phyloP scores from a whole-genome alignment of 2,329 filamentous ascomycete species.

The Aureobasidium sp. region DNA sequence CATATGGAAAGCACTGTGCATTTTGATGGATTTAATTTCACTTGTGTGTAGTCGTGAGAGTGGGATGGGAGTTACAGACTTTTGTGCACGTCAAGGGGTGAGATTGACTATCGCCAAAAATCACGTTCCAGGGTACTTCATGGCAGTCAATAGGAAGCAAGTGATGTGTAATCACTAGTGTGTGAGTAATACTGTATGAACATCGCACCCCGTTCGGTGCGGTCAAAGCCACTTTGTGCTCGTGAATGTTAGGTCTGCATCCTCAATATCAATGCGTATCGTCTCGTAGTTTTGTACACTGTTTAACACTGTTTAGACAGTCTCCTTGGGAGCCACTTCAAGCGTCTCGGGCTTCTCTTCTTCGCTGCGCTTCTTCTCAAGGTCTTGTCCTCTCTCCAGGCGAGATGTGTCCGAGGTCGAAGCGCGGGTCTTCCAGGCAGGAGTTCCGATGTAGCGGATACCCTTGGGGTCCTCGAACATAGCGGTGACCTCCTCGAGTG shows the following conservation, averaged over 20 bases:
- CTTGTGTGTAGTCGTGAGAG: no score
- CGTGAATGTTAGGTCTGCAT: background rate
- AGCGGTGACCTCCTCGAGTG: constrained; percentile 67
- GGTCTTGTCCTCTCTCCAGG: constrained; percentile 18
- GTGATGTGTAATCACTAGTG: background rate
- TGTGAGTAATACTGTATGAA: background rate
- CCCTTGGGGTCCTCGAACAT: constrained; percentile 48
- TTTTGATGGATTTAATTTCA: no score
- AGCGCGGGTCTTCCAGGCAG: constrained; percentile 46
- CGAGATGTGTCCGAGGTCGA: constrained; percentile 14
- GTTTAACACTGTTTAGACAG: background rate
- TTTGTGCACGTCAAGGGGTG: no score
- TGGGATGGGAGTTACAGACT: no score
- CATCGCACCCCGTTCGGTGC: background rate
- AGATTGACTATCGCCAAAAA: no score
- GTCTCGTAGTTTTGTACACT: background rate
- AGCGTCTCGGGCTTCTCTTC: constrained; percentile 15
- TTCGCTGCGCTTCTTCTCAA: constrained; percentile 17
- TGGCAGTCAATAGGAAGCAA: background rate
- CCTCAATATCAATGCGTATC: background rate
- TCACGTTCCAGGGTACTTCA: no score
- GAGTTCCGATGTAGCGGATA: constrained; percentile 39
- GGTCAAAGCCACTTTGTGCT: background rate
- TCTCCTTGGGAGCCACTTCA: constrained; percentile 8
- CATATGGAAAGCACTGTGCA: no score